Percentiles rank a stretch among this genome's conserved stretches.
Evolutionary conservation across 345 rosid species (phyloP).

Genomic region (Salix suchowensis): DNA sequence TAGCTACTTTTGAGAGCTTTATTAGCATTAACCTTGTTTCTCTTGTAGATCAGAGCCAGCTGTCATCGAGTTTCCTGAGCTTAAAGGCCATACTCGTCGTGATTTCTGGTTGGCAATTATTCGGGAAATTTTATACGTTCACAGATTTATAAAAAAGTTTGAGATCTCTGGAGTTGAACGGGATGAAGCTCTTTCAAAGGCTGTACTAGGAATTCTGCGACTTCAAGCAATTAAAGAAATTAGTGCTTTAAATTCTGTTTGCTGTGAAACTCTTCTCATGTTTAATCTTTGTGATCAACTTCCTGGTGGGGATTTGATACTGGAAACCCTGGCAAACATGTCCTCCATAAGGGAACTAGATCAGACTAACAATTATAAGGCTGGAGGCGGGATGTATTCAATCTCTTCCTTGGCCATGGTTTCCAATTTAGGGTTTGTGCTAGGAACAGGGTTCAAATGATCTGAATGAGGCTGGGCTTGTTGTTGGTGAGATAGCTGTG

Average conservation of each 20-base stretch:
- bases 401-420: constrained; percentile 71
- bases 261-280: constrained; percentile 58
- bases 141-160: constrained; percentile 65
- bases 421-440: constrained; percentile 70
- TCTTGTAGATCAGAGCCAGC: constrained; percentile 81
- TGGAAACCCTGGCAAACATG: constrained; percentile 81
- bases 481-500: constrained; percentile 79
- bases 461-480: constrained; percentile 45
- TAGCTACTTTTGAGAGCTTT: neutral
- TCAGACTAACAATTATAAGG: constrained; percentile 32
- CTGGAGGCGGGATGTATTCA: constrained; percentile 60
- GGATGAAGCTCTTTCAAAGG: constrained; percentile 78
- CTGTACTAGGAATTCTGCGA: constrained; percentile 79
- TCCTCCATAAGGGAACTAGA: constrained; percentile 49
- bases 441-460: constrained; percentile 55
- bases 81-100: constrained; percentile 90
- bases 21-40: constrained; percentile 21
- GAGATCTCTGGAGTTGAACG: constrained; percentile 53
- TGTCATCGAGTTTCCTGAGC: constrained; percentile 86
- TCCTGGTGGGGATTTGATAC: constrained; percentile 92
- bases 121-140: constrained; percentile 67
- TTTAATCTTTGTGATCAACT: constrained; percentile 91
- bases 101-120: constrained; percentile 87
- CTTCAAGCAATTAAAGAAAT: constrained; percentile 80
- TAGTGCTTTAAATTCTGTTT: constrained; percentile 32